These are phyloP conservation scores for Fusarium temperatum DNA, from an alignment of 2,329 filamentous ascomycete species.

Conservation along the genomic window DNA sequence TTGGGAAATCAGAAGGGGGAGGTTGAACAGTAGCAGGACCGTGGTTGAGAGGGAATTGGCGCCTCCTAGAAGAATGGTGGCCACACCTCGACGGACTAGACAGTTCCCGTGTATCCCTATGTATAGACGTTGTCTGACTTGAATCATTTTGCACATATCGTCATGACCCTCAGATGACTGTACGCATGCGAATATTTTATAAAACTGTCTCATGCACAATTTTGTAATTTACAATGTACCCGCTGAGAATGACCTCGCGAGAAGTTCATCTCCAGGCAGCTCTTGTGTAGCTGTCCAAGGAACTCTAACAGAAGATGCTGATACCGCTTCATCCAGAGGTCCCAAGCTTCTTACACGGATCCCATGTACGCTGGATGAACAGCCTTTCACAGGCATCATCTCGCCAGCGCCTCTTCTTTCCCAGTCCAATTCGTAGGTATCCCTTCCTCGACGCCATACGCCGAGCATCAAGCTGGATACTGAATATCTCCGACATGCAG, in stretches of 20 bases:
- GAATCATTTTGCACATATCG: conserved; percentile 41
- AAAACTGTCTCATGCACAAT: conserved; percentile 37
- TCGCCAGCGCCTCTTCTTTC: conserved; percentile 18
- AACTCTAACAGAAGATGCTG: conserved; percentile 9
- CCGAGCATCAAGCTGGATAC: conserved; percentile 40
- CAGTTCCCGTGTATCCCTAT: conserved; percentile 49
- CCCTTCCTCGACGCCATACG: conserved; percentile 43
- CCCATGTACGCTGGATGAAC: conserved; percentile 20
- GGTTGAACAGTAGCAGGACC: conserved; percentile 29
- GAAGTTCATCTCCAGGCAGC: conserved; percentile 17
- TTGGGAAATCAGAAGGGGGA: conserved; percentile 10
- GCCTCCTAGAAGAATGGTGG: conserved; percentile 34
- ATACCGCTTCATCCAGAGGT: conserved; percentile 9
- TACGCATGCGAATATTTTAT: conserved; percentile 27
- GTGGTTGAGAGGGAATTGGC: conserved; percentile 37
- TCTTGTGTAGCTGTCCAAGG: conserved; percentile 19
- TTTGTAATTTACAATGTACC: conserved; percentile 40
- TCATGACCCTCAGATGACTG: not conserved
- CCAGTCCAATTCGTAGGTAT: conserved; percentile 25
- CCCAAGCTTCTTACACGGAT: conserved; percentile 26
- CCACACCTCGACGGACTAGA: conserved; percentile 40
- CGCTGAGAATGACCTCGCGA: conserved; percentile 14
- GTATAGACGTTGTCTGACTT: conserved; percentile 47
- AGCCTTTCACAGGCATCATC: conserved; percentile 27
- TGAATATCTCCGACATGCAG: conserved; percentile 32